Evolutionary conservation across 306 rosid species (phyloP), one percentile per base, ranked within the genome.

Genomic region (Begonia loranthoides): DNA sequence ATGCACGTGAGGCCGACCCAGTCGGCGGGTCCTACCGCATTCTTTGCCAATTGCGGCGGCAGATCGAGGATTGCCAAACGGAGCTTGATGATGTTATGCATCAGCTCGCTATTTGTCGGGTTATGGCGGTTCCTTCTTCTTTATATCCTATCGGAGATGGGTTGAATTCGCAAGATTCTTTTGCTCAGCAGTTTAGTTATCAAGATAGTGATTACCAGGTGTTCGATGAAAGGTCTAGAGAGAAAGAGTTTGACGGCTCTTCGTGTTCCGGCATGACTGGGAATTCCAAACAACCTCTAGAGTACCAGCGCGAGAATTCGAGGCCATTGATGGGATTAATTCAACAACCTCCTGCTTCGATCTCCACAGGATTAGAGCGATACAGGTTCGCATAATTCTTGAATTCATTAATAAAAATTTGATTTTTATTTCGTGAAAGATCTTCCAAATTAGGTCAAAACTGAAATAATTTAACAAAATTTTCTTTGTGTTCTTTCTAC

Each of bases 11-110:
- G 11, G 6, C 0, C 0, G 61, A 57, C 46, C 61, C 12, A 7
- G 15, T 10, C 33, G 61, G 61, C 8, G 61, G 61, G 1, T 45
- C 41, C 41, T 57, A 15, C 43, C 9, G 21, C 12, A n/a, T 57
- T 7, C 22, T 57, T 3, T 3, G 21, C 19, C 4, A 1, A 10
- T 24, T 57, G 52, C 41, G 28, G 52, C 13, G 12, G 9, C 41
- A 57, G 15, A 57, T 57, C 9, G 12, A 9, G 1, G 12, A 10
- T 5, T 12, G 28, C 11, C 21, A 57, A 14, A 10, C 44, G 1
- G 44, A 57, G 45, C 61, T 12, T 6, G 14, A 6, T 0, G 2
- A 2, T 14, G 12, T 45, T 3, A 10, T n/a, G 9, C 44, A 2
- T 28, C 44, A 4, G 44, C 52, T 57, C 28, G n/a, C 12, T 10